Base-by-base conservation (phyloP, 116 monocot genomes). In the Iris pallida region DNA sequence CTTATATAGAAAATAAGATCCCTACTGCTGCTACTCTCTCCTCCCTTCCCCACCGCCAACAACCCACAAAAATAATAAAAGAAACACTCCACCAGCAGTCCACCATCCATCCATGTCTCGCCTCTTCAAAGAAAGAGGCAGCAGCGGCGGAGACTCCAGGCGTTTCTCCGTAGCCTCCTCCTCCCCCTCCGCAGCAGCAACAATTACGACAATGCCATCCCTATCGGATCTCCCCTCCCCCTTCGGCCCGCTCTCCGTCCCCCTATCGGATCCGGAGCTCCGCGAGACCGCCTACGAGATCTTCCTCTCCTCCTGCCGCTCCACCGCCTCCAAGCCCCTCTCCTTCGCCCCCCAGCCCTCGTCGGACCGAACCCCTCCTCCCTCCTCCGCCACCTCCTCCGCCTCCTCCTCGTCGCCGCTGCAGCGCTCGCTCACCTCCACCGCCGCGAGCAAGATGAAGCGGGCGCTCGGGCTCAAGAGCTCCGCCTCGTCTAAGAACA, bases 361-460 rank as follows among this genome's bases (percentile, higher is more conserved):
- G 57, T 57, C 68, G 17, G 59, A 54, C 42, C 66, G 63, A 20
- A 55, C 59, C 13, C 42, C 16, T 19, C 54, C 19, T 16, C 16
- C n/a, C 42, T 53, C n/a, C 15, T 42, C 42, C 54, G 55, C 67
- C 30, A 30, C 30, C 30, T 30, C 30, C 30, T 30, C 30, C 7
- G 53, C 67, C 41, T 49, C 75, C 30, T 71, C 76, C 13, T 65
- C 81, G 30, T 69, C 84, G 43, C 69, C 79, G 42, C 53, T 84
- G 55, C 93, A 88, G 67, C 65, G 82, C 59, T 93, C 98, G 18
- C 63, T 98, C 61, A 93, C 93, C 42, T 93, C 98, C 11, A 76
- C 93, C 64, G 86, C 93, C 4, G 90, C 93, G 30, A 93, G 90
- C 74, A 99, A 90, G 93, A 86, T 99, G 93, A 99, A 99, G 90